A percentile compares a stretch with the other conserved stretches of the same genome.
These are phyloP conservation scores for Tillandsia leiboldiana DNA, from an alignment of 176 grass and related monocot genomes.

Conservation along the genomic window DNA sequence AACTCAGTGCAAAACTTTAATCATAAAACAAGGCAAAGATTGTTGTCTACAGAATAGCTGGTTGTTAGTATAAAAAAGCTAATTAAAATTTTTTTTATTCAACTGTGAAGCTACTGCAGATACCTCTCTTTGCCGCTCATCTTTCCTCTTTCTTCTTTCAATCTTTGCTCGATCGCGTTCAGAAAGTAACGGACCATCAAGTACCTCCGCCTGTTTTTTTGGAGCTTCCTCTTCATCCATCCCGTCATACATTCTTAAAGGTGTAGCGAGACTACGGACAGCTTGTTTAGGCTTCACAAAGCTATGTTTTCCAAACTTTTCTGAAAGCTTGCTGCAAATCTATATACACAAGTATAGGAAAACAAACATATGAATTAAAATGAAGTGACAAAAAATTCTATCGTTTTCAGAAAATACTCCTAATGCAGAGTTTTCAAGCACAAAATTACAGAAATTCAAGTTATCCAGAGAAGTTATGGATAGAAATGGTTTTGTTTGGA, in stretches of 20 bases:
- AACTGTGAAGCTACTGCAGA: background rate
- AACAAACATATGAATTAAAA: background rate
- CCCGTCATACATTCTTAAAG: slow-evolving; percentile 80
- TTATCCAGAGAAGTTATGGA: too few relatives aligned
- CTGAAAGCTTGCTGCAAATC: slow-evolving; percentile 79
- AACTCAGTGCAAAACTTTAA: background rate
- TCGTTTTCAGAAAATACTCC: too few relatives aligned
- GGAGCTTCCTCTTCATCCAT: slow-evolving; percentile 62
- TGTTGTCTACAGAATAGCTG: background rate
- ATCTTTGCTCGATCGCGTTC: slow-evolving; percentile 79
- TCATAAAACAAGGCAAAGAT: background rate
- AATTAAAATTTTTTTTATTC: background rate
- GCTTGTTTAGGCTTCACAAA: slow-evolving; percentile 71
- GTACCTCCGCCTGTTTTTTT: slow-evolving; percentile 58
- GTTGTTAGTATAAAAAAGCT: background rate
- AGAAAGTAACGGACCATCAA: slow-evolving; percentile 74
- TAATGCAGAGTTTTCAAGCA: too few relatives aligned
- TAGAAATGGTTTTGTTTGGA: too few relatives aligned
- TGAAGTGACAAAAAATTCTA: too few relatives aligned
- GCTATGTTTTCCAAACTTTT: slow-evolving; percentile 74
- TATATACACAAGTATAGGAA: slow-evolving; percentile 21
- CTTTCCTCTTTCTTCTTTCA: slow-evolving; percentile 81
- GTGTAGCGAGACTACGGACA: slow-evolving; percentile 64
- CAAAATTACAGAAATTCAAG: too few relatives aligned
- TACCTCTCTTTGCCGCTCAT: slow-evolving; percentile 94